Conservation (phyloP, 129 eudicot genomes). For the Lactuca sativa region DNA sequence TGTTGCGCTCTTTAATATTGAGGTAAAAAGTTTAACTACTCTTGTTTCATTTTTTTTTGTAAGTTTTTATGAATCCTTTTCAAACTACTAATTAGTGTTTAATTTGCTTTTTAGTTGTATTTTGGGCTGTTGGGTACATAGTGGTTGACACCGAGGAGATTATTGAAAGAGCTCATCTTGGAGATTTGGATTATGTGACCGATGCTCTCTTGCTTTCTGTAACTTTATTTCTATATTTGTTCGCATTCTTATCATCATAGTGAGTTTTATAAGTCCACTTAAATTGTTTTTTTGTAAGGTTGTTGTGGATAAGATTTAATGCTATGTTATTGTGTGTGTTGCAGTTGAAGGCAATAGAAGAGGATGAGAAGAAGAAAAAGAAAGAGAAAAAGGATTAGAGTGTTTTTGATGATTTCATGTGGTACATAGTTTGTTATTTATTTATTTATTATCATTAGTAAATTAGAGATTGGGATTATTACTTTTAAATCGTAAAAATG, state of each 20-base stretch:
- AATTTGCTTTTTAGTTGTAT: conserved; percentile 45
- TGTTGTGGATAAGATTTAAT: background rate
- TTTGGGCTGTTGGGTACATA: conserved; percentile 77
- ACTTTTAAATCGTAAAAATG: no score
- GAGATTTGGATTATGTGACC: conserved; percentile 74
- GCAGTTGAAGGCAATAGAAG: conserved; percentile 78
- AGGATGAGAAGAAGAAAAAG: conserved; percentile 74
- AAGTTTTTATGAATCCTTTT: conserved; percentile 1
- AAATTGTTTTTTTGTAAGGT: background rate
- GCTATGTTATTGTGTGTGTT: background rate
- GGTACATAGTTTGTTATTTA: background rate
- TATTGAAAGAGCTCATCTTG: conserved; percentile 71
- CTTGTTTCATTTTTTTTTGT: background rate
- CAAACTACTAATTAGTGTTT: background rate
- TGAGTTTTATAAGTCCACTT: conserved; percentile 24
- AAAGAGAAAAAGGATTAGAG: conserved; percentile 54
- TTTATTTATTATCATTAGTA: no score
- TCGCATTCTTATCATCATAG: conserved; percentile 67
- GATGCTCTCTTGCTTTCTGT: conserved; percentile 67
- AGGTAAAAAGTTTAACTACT: conserved; percentile 35
- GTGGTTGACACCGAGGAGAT: conserved; percentile 72
- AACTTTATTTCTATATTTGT: conserved; percentile 72
- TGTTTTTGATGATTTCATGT: background rate
- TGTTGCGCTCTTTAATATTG: conserved; percentile 56
- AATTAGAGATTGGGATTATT: no score